Conservation (phyloP, 1,284 basidiomycete species). For the Stygiomarasmius scandens region DNA sequence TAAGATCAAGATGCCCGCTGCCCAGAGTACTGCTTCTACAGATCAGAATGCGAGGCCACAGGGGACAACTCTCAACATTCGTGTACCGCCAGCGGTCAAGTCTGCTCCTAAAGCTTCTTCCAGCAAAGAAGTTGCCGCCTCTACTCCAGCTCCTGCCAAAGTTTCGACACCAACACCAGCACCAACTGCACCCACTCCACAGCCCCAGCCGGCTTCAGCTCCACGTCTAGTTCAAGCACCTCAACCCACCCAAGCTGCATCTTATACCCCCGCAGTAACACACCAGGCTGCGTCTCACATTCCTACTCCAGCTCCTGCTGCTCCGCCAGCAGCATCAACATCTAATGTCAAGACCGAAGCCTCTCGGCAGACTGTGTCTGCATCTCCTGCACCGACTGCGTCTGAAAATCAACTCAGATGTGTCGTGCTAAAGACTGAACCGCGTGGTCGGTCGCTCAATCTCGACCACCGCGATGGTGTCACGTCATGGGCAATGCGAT, state of each 20-base stretch:
- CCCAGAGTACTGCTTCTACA: slow-evolving; percentile 13
- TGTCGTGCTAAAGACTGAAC: slow-evolving; percentile 55
- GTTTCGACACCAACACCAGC: slow-evolving; percentile 14
- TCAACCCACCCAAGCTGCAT: slow-evolving; percentile 4
- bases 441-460: slow-evolving; percentile 55
- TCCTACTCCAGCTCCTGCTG: slow-evolving; percentile 18
- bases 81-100: slow-evolving; percentile 11
- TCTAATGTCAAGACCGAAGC: not conserved
- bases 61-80: not conserved
- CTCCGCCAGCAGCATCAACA: slow-evolving; percentile 17
- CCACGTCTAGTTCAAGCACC: not conserved
- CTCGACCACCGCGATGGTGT: slow-evolving; percentile 68
- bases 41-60: slow-evolving; percentile 8
- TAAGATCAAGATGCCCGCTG: slow-evolving; percentile 62
- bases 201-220: not conserved
- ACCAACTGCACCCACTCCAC: slow-evolving; percentile 7
- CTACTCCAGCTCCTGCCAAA: slow-evolving; percentile 19
- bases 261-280: not conserved
- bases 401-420: slow-evolving; percentile 50
- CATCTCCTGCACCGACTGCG: slow-evolving; percentile 44
- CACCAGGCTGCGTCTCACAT: slow-evolving; percentile 16
- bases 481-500: slow-evolving; percentile 64
- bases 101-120: slow-evolving; percentile 15
- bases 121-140: not conserved
- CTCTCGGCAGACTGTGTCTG: slow-evolving; percentile 33